phyloP scores from a whole-genome alignment of 371 early-diverging fungal species.

The Lichtheimia hyalospora region DNA sequence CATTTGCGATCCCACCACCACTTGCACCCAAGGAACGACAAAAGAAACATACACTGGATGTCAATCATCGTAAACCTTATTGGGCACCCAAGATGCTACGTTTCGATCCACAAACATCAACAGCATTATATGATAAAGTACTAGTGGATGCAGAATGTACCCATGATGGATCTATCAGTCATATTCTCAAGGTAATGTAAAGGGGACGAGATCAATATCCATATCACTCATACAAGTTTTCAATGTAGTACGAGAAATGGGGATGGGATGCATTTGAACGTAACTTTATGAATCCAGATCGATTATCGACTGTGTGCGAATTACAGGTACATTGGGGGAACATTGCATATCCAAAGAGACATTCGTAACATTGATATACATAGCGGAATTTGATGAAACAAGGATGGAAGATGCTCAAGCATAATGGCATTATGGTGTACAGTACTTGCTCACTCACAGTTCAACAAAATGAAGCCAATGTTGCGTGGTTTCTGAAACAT shows the following conservation, averaged over 20 bases:
- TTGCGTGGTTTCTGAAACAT: conserved; percentile 69
- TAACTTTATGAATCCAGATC: conserved; percentile 65
- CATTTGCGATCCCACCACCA: conserved; percentile 78
- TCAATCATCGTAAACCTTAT: conserved; percentile 67
- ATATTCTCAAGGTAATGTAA: conserved; percentile 67
- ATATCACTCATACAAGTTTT: background rate
- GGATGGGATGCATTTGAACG: conserved; percentile 72
- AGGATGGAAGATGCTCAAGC: conserved; percentile 17
- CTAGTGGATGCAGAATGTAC: conserved; percentile 97
- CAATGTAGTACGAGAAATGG: conserved; percentile 60
- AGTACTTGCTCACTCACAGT: conserved; percentile 82
- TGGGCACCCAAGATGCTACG: conserved; percentile 76
- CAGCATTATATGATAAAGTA: conserved; percentile 80
- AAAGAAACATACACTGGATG: conserved; percentile 7
- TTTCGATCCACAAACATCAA: conserved; percentile 49
- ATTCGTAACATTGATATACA: background rate
- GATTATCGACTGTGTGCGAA: conserved; percentile 45
- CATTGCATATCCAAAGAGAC: background rate
- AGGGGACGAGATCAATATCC: background rate
- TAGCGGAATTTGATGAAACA: conserved; percentile 53
- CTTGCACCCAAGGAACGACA: conserved; percentile 19
- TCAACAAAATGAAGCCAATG: conserved; percentile 82
- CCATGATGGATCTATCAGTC: conserved; percentile 92
- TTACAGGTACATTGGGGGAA: conserved; percentile 40
- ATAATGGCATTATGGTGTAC: conserved; percentile 81